phyloP scores from a whole-genome alignment of 805 yeast species.

The Suhomyces faveliae region DNA sequence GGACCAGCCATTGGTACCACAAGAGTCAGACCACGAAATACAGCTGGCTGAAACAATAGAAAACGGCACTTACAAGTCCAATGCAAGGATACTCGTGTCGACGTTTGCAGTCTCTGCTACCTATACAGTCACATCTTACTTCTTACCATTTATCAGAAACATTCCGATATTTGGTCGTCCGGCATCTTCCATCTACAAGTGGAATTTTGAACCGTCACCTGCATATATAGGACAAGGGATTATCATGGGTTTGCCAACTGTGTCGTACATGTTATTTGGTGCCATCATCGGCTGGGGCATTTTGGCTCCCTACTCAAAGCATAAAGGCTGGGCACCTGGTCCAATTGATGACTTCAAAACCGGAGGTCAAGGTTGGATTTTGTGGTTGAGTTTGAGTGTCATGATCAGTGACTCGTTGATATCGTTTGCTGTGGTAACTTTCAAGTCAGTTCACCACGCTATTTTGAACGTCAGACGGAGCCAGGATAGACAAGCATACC shows the following conservation, averaged over 20 bases:
- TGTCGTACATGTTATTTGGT: constrained; percentile 87
- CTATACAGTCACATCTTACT: constrained; percentile 71
- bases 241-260: constrained; percentile 93
- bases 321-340: constrained; percentile 84
- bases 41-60: neutral
- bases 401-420: constrained; percentile 92
- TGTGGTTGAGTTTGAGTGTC: constrained; percentile 89
- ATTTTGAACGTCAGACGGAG: constrained; percentile 3
- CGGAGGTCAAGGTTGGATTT: constrained; percentile 96
- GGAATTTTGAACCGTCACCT: constrained; percentile 95
- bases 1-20: constrained; percentile 5
- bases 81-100: constrained; percentile 54
- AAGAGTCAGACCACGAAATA: constrained; percentile 7
- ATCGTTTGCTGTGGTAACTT: constrained; percentile 64
- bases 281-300: constrained; percentile 89
- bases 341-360: constrained; percentile 87
- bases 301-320: constrained; percentile 75
- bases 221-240: constrained; percentile 98
- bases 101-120: constrained; percentile 70
- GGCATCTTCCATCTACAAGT: constrained; percentile 62
- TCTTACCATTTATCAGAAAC: constrained; percentile 63
- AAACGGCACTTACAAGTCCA: constrained; percentile 41
- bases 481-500: constrained; percentile 1
- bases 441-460: constrained; percentile 35
- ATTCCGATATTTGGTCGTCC: constrained; percentile 74